These are phyloP conservation scores for Coemansia sp. DNA, from an alignment of 192 early-diverging fungal species.

Conservation along the genomic window DNA sequence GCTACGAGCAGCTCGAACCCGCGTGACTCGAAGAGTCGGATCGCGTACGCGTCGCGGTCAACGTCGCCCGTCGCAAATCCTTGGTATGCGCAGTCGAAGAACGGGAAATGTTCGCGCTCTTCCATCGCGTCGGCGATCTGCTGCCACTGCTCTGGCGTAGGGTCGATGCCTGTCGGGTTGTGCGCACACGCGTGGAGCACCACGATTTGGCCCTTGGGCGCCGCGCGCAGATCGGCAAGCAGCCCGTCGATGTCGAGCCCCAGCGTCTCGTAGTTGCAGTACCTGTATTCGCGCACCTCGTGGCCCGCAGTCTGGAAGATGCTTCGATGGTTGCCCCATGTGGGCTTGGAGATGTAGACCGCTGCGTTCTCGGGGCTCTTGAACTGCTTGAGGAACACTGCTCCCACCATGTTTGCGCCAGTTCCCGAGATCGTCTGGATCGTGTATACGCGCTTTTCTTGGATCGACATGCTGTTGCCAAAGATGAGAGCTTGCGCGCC, in stretches of 20 bases:
- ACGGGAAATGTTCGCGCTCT: constrained; percentile 82
- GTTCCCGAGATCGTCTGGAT: constrained; percentile 96
- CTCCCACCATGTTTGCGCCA: constrained; percentile 85
- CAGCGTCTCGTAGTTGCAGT: constrained; percentile 80
- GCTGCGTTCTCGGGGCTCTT: constrained; percentile 60
- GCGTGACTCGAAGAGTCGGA: constrained; percentile 87
- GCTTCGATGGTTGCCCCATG: constrained; percentile 94
- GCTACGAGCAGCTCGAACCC: constrained; percentile 90
- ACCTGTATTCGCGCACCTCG: constrained; percentile 80
- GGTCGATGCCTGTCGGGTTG: constrained; percentile 99
- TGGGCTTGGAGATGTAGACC: constrained; percentile 91
- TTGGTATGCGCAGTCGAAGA: constrained; percentile 99
- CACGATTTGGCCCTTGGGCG: constrained; percentile 79
- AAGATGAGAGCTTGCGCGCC: constrained; percentile 84
- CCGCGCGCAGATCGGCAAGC: constrained; percentile 64
- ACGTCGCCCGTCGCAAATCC: constrained; percentile 95
- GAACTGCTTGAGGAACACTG: constrained; percentile 77
- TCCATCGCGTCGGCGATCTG: constrained; percentile 81
- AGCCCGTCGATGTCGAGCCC: constrained; percentile 80
- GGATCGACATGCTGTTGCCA: constrained; percentile 69
- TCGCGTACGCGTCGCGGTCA: constrained; percentile 87
- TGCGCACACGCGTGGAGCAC: constrained; percentile 96
- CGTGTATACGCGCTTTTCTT: constrained; percentile 66
- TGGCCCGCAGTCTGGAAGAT: constrained; percentile 89
- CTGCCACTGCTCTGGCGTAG: constrained; percentile 91